Percentiles rank a stretch among this genome's conserved stretches.
These are phyloP conservation scores for Rutidosis leptorrhynchoides DNA, from an alignment of 129 eudicot species.

Conservation along the genomic window DNA sequence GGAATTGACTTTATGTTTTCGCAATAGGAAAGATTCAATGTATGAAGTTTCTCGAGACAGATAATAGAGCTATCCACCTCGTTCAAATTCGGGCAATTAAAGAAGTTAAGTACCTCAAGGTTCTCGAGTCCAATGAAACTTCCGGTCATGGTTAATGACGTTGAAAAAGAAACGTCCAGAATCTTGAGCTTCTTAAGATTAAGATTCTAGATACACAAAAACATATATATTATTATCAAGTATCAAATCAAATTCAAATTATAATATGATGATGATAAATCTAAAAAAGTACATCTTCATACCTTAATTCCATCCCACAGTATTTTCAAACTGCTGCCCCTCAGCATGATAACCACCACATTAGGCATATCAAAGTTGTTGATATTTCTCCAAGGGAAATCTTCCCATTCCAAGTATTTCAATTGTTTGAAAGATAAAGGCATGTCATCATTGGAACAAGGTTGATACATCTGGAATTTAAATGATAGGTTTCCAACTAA, in stretches of 20 bases:
- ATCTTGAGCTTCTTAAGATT: constrained; percentile 15
- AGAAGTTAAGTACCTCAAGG: neutral
- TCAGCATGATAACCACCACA: too few relatives aligned
- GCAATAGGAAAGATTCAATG: too few relatives aligned
- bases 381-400: neutral
- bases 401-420: neutral
- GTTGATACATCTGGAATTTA: neutral
- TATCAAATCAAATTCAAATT: too few relatives aligned
- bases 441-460: neutral
- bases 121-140: constrained; percentile 10
- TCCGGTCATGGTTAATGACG: neutral
- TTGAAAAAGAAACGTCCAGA: neutral
- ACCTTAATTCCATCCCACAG: neutral
- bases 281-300: neutral
- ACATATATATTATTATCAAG: too few relatives aligned
- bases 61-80: too few relatives aligned
- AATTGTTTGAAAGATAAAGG: neutral
- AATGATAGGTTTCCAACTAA: neutral
- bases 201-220: too few relatives aligned
- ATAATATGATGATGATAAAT: too few relatives aligned
- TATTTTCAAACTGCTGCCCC: too few relatives aligned
- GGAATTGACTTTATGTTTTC: too few relatives aligned
- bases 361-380: neutral
- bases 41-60: too few relatives aligned
- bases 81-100: too few relatives aligned